A percentile compares a stretch with the other conserved stretches of the same genome.
Conservation (phyloP, 495 filamentous ascomycete genomes). For the Articulospora tetracladia region DNA sequence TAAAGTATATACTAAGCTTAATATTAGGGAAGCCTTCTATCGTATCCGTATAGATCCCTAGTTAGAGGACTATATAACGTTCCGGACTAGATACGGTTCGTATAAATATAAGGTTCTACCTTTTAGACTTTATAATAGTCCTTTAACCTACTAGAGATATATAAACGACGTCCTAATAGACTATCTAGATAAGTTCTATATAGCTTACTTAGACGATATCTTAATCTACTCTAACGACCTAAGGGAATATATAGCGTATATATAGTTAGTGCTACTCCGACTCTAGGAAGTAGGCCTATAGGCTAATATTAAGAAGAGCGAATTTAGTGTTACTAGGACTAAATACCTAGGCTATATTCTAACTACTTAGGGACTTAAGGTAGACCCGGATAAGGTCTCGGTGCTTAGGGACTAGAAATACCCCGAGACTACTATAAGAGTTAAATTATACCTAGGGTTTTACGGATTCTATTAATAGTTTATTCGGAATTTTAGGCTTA, state of each 20-base stretch:
- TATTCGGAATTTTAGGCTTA: constrained; percentile 13
- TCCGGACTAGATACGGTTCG: constrained; percentile 23
- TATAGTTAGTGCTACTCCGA: too few relatives aligned
- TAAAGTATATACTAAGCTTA: constrained; percentile 41
- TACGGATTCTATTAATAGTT: constrained; percentile 18
- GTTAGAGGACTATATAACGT: constrained; percentile 33
- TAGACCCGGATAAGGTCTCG: constrained; percentile 12
- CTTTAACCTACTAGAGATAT: constrained; percentile 26
- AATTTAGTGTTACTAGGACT: too few relatives aligned
- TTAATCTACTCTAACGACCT: constrained; percentile 27
- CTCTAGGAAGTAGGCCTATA: too few relatives aligned
- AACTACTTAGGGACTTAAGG: constrained; percentile 17
- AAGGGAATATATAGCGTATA: constrained; percentile 28
- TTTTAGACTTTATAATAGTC: constrained; percentile 29
- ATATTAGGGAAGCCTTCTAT: constrained; percentile 39
- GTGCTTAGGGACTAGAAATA: constrained; percentile 18
- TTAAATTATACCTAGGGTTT: constrained; percentile 18
- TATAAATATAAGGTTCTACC: constrained; percentile 31
- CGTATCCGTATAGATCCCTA: constrained; percentile 28
- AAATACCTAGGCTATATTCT: constrained; percentile 29
- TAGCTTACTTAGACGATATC: constrained; percentile 32
- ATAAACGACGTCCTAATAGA: constrained; percentile 27
- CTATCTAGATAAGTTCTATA: constrained; percentile 22
- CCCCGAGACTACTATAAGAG: not conserved
- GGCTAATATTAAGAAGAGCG: too few relatives aligned